Percentiles rank a stretch among this genome's conserved stretches.
phyloP scores from a whole-genome alignment of 2,329 filamentous ascomycete genomes.

The Chrysosporium queenslandicum region DNA sequence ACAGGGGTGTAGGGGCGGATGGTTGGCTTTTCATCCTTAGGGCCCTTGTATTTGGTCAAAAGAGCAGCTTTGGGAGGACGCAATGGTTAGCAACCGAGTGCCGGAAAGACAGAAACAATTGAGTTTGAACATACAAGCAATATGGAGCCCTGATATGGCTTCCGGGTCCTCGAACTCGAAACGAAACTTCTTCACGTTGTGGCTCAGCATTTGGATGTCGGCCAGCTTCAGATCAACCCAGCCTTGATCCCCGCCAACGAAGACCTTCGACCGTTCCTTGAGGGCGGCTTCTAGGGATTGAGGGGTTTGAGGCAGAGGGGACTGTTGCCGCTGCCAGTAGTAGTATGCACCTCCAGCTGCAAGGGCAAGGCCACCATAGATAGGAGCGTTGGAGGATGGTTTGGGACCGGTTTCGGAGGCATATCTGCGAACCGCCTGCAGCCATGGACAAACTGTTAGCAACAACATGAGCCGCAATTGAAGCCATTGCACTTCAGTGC shows the following conservation, averaged over 20 bases:
- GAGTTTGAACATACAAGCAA: constrained; percentile 54
- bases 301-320: constrained; percentile 20
- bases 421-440: constrained; percentile 59
- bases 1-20: constrained; percentile 88
- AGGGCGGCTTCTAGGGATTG: constrained; percentile 23
- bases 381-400: constrained; percentile 45
- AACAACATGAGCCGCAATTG: background rate
- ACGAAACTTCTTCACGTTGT: constrained; percentile 88
- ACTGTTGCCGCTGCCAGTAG: constrained; percentile 34
- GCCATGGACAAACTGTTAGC: background rate
- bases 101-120: background rate
- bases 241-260: constrained; percentile 81
- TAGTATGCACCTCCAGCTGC: constrained; percentile 49
- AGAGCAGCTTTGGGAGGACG: constrained; percentile 49
- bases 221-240: constrained; percentile 74
- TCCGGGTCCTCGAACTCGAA: constrained; percentile 80
- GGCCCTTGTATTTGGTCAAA: constrained; percentile 81
- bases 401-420: constrained; percentile 46
- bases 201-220: constrained; percentile 68
- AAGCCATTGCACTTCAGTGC: background rate
- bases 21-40: constrained; percentile 72
- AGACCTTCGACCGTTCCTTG: constrained; percentile 42
- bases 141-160: constrained; percentile 67
- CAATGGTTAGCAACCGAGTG: constrained; percentile 8
- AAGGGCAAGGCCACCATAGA: constrained; percentile 43